Conservation (phyloP, 1,139 yeast species). For the Sugiyamaella pinicola region DNA sequence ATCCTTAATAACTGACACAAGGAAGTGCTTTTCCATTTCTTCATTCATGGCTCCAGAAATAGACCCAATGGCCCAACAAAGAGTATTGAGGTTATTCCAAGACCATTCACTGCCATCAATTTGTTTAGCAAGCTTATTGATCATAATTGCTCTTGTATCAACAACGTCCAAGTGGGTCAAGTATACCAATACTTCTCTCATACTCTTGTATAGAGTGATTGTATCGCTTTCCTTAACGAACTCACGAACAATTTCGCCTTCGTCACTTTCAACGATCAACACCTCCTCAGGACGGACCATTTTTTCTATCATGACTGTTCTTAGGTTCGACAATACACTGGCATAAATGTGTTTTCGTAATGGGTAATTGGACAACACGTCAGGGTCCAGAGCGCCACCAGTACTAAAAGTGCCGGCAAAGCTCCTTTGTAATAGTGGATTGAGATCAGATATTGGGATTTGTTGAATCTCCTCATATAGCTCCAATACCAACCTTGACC, state of each 20-base stretch:
- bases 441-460: slow-evolving; percentile 68
- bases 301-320: slow-evolving; percentile 89
- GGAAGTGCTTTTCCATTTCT: slow-evolving; percentile 92
- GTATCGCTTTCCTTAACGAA: slow-evolving; percentile 97
- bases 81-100: slow-evolving; percentile 94
- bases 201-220: slow-evolving; percentile 88
- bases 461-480: slow-evolving; percentile 84
- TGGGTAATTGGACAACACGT: slow-evolving; percentile 69
- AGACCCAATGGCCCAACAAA: slow-evolving; percentile 99
- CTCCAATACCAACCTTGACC: slow-evolving; percentile 81
- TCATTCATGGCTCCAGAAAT: slow-evolving; percentile 99
- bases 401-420: slow-evolving; percentile 37
- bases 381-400: slow-evolving; percentile 89
- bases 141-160: slow-evolving; percentile 93
- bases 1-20: slow-evolving; percentile 91
- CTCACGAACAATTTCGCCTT: slow-evolving; percentile 97
- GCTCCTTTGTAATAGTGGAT: slow-evolving; percentile 74
- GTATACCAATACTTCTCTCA: slow-evolving; percentile 94
- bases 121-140: slow-evolving; percentile 84
- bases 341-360: slow-evolving; percentile 84
- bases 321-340: slow-evolving; percentile 72
- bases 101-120: slow-evolving; percentile 98
- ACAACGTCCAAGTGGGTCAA: slow-evolving; percentile 92
- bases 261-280: slow-evolving; percentile 93
- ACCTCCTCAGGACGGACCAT: slow-evolving; percentile 99